Conservation (phyloP, 176 grass and related monocot genomes). For the Eremochloa ophiuroides region DNA sequence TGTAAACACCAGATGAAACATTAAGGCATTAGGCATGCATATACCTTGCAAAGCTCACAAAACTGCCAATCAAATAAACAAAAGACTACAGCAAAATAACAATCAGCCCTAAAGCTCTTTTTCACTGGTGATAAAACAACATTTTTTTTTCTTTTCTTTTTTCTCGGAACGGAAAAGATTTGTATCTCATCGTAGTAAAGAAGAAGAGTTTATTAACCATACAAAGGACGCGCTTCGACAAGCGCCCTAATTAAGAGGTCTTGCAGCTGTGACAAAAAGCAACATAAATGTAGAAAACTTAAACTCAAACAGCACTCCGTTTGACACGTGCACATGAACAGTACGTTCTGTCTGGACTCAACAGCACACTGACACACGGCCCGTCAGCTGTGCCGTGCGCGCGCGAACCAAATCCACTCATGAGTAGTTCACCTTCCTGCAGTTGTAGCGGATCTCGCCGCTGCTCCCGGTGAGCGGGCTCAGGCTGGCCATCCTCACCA, state of each 20-base stretch:
- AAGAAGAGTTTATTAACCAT: too few species aligned
- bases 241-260: too few species aligned
- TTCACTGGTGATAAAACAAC: background rate
- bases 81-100: background rate
- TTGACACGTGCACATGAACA: background rate
- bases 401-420: background rate
- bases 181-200: too few species aligned
- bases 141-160: too few species aligned
- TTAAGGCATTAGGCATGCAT: too few species aligned
- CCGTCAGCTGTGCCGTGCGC: background rate
- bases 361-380: background rate
- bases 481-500: slow-evolving; percentile 65
- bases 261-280: too few species aligned
- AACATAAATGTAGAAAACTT: background rate
- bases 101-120: background rate
- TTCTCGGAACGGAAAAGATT: too few species aligned
- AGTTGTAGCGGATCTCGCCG: slow-evolving; percentile 67
- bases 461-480: slow-evolving; percentile 50
- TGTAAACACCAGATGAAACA: background rate
- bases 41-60: background rate
- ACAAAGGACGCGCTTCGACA: too few species aligned
- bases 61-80: background rate
- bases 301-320: background rate
- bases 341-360: background rate
- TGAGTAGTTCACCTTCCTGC: slow-evolving; percentile 52